phyloP scores from a whole-genome alignment of 1,284 basidiomycete genomes.

The Cutaneotrichosporon spelunceum region DNA sequence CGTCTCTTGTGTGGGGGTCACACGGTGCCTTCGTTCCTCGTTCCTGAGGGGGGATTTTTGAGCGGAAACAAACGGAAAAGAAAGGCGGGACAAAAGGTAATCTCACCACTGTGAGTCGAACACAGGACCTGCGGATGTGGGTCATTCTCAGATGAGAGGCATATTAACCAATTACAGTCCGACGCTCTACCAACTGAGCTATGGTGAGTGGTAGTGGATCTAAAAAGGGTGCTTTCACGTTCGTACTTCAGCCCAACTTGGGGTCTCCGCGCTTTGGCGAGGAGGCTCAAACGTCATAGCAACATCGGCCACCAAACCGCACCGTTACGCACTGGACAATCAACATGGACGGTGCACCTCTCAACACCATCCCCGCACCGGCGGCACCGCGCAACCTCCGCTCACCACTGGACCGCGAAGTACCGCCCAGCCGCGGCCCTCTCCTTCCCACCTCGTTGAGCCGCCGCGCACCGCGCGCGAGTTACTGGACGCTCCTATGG shows the following conservation, averaged over 20 bases:
- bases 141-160: background rate
- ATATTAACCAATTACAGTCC: conserved; percentile 13
- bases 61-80: background rate
- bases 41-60: background rate
- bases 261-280: too few relatives aligned
- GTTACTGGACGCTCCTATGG: conserved; percentile 7
- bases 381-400: conserved; percentile 1
- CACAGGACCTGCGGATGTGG: conserved; percentile 16
- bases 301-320: too few relatives aligned
- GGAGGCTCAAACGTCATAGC: too few relatives aligned
- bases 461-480: background rate
- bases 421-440: background rate
- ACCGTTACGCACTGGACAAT: too few relatives aligned
- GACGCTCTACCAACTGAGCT: conserved; percentile 20
- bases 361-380: background rate
- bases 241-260: background rate
- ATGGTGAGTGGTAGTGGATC: conserved; percentile 6
- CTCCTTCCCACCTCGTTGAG: background rate
- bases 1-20: background rate
- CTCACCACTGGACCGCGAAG: background rate
- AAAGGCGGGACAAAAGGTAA: background rate
- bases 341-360: background rate
- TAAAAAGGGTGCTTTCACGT: background rate
- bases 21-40: conserved; percentile 1
- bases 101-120: conserved; percentile 17